phyloP scores from a whole-genome alignment of 257 asterid species.

The Prunella vulgaris region DNA sequence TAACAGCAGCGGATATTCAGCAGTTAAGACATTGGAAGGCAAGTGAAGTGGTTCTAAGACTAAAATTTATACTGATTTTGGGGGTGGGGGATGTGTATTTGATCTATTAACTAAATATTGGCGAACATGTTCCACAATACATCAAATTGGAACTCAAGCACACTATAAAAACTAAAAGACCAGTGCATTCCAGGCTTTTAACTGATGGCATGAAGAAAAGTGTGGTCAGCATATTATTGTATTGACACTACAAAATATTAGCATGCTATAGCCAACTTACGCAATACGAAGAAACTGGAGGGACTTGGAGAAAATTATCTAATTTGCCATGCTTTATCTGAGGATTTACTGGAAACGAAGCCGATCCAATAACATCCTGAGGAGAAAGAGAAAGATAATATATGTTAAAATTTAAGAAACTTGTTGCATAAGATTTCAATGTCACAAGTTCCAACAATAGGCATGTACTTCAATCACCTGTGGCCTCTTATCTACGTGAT shows the following conservation, averaged over 20 bases:
- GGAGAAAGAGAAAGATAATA: constrained; percentile 10
- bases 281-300: constrained; percentile 78
- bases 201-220: not conserved
- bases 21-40: not conserved
- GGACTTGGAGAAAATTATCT: constrained; percentile 73
- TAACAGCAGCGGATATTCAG: not conserved
- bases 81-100: not conserved
- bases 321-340: constrained; percentile 53
- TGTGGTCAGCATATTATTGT: not conserved
- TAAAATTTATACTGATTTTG: no score
- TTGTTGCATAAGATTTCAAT: not conserved
- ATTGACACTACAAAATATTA: constrained; percentile 6
- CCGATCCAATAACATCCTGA: constrained; percentile 59
- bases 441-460: constrained; percentile 4
- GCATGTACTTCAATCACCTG: constrained; percentile 41
- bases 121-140: not conserved
- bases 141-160: not conserved
- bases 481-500: constrained; percentile 46
- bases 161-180: not conserved
- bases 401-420: not conserved
- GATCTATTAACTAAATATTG: not conserved
- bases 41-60: not conserved
- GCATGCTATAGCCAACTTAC: constrained; percentile 45
- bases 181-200: not conserved
- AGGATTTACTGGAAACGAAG: constrained; percentile 51